Evolutionary conservation across 441 rosid genomes (phyloP).

Genomic region (Flueggea neowawraea): DNA sequence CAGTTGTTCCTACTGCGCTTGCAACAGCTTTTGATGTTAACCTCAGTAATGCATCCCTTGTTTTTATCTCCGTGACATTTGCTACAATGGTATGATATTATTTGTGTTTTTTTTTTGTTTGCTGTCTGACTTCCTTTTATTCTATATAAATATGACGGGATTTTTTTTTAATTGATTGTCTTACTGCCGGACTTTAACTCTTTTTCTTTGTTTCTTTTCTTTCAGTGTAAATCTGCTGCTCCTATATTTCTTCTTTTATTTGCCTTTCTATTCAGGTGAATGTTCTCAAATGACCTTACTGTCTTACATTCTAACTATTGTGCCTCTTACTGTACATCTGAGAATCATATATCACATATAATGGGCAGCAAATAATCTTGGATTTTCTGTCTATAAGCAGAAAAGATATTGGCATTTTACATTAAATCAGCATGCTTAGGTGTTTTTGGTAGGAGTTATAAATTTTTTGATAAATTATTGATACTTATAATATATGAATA

Average conservation of each 20-base stretch:
- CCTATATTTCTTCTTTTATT: conserved; percentile 96
- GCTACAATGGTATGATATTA: conserved; percentile 86
- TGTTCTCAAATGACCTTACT: conserved; percentile 9
- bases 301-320: background rate
- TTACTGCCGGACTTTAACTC: conserved; percentile 8
- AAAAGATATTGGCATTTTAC: no score
- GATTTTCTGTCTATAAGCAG: no score
- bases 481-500: no score
- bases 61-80: conserved; percentile 97
- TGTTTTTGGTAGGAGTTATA: no score
- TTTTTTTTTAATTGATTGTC: conserved; percentile 14
- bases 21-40: conserved; percentile 97
- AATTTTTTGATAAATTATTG: no score
- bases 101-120: background rate
- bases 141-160: background rate
- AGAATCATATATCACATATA: no score
- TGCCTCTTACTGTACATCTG: background rate
- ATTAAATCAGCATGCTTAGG: no score
- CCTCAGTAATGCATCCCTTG: conserved; percentile 96
- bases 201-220: conserved; percentile 7
- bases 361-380: no score
- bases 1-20: conserved; percentile 99
- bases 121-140: conserved; percentile 11
- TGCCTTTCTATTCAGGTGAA: conserved; percentile 98
- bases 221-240: conserved; percentile 99